Evolutionary conservation across 345 rosid species (phyloP).

Genomic region (Hypericum androsaemum): DNA sequence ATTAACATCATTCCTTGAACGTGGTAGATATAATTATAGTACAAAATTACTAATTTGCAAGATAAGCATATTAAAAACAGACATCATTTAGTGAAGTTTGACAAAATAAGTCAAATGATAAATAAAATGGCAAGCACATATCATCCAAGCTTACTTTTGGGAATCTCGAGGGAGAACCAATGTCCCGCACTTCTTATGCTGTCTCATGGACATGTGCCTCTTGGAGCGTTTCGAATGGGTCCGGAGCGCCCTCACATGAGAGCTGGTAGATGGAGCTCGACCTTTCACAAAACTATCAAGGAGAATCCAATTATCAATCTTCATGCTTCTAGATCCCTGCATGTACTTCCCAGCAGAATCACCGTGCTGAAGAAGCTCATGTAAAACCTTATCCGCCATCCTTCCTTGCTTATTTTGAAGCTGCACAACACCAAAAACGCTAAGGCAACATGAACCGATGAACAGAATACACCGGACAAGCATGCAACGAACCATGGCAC

Average conservation of each 20-base stretch:
- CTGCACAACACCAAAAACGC: slow-evolving; percentile 1
- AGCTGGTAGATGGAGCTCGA: slow-evolving; percentile 31
- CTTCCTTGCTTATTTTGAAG: slow-evolving; percentile 18
- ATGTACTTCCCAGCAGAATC: slow-evolving; percentile 72
- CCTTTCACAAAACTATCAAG: slow-evolving; percentile 65
- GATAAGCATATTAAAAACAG: no score
- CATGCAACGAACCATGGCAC: slow-evolving; percentile 31
- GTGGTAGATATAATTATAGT: no score
- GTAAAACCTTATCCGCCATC: slow-evolving; percentile 6
- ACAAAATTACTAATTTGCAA: no score
- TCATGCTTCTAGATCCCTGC: slow-evolving; percentile 56
- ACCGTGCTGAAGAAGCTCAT: slow-evolving; percentile 63
- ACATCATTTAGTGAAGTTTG: neutral
- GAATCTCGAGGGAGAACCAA: slow-evolving; percentile 40
- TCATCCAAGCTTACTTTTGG: slow-evolving; percentile 31
- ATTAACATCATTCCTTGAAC: no score
- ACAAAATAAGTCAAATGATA: neutral
- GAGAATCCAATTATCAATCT: slow-evolving; percentile 62
- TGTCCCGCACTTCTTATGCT: slow-evolving; percentile 57
- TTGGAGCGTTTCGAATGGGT: slow-evolving; percentile 69
- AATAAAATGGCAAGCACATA: neutral
- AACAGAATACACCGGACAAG: neutral
- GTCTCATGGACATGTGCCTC: slow-evolving; percentile 63
- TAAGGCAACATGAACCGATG: neutral
- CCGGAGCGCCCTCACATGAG: slow-evolving; percentile 32